Evolutionary conservation across 1,284 basidiomycete genomes (phyloP).

Genomic region (Ustilago sp.): DNA sequence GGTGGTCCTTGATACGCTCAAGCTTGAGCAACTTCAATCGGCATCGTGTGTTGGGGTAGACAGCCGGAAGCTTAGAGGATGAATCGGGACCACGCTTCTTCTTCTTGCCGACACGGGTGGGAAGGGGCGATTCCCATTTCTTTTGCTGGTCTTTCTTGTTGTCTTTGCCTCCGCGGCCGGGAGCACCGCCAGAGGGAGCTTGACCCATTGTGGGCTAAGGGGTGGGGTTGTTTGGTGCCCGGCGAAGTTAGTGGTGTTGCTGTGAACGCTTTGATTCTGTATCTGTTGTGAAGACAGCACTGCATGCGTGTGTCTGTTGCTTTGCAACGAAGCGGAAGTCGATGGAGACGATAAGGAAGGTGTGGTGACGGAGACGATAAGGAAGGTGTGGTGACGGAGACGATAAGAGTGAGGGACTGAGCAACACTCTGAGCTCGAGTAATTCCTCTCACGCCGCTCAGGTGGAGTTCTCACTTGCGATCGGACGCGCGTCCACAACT

Average conservation of each 20-base stretch:
- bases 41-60: slow-evolving; percentile 95
- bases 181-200: slow-evolving; percentile 59
- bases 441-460: slow-evolving; percentile 2
- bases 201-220: slow-evolving; percentile 53
- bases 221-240: too few species aligned
- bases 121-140: slow-evolving; percentile 99
- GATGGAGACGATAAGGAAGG: neutral
- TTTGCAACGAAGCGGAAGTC: neutral
- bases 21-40: slow-evolving; percentile 94
- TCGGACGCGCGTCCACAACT: slow-evolving; percentile 50
- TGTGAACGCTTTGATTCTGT: too few species aligned
- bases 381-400: neutral
- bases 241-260: too few species aligned
- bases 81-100: slow-evolving; percentile 90
- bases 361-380: neutral
- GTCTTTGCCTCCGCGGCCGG: slow-evolving; percentile 61
- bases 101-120: slow-evolving; percentile 96
- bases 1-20: slow-evolving; percentile 97
- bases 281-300: too few species aligned
- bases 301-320: too few species aligned
- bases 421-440: slow-evolving; percentile 21
- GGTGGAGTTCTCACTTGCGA: slow-evolving; percentile 38
- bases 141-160: slow-evolving; percentile 76
- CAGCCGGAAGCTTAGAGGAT: slow-evolving; percentile 89
- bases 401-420: neutral